Conservation (phyloP, 2,329 filamentous ascomycete genomes). For the Fusarium circinatum region DNA sequence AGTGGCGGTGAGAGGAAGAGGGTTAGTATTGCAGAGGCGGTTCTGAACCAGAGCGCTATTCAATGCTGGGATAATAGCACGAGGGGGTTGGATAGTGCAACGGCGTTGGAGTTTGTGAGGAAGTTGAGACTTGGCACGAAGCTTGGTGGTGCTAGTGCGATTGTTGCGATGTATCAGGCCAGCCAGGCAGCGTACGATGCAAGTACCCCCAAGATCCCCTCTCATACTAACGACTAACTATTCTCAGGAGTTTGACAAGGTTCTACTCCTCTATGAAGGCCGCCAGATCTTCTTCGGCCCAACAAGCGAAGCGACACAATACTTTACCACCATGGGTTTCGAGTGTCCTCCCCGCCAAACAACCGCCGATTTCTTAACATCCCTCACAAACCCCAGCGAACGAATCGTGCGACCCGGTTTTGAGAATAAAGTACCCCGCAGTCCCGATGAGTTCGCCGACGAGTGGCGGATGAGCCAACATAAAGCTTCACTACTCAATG, state of each 20-base stretch:
- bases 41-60: slow-evolving; percentile 53
- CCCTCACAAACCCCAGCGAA: slow-evolving; percentile 54
- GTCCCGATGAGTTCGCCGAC: slow-evolving; percentile 50
- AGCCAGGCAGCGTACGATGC: slow-evolving; percentile 53
- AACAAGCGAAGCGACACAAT: slow-evolving; percentile 20
- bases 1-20: slow-evolving; percentile 62
- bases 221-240: not conserved
- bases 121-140: slow-evolving; percentile 69
- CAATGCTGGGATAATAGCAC: slow-evolving; percentile 80
- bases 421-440: slow-evolving; percentile 44
- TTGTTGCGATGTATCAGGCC: slow-evolving; percentile 74
- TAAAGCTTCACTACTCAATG: slow-evolving; percentile 38
- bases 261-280: slow-evolving; percentile 73
- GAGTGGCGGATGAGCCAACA: slow-evolving; percentile 44
- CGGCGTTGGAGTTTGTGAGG: slow-evolving; percentile 72
- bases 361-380: slow-evolving; percentile 75
- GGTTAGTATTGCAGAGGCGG: slow-evolving; percentile 51
- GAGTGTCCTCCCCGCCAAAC: slow-evolving; percentile 65
- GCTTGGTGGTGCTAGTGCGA: slow-evolving; percentile 65
- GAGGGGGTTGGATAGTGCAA: slow-evolving; percentile 70
- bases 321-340: slow-evolving; percentile 61
- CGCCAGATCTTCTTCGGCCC: slow-evolving; percentile 64
- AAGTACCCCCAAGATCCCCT: not conserved
- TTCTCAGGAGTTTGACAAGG: slow-evolving; percentile 68
- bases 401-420: slow-evolving; percentile 45